Evolutionary conservation across 2,329 filamentous ascomycete genomes (phyloP).

Genomic region (Xylaria sp.): DNA sequence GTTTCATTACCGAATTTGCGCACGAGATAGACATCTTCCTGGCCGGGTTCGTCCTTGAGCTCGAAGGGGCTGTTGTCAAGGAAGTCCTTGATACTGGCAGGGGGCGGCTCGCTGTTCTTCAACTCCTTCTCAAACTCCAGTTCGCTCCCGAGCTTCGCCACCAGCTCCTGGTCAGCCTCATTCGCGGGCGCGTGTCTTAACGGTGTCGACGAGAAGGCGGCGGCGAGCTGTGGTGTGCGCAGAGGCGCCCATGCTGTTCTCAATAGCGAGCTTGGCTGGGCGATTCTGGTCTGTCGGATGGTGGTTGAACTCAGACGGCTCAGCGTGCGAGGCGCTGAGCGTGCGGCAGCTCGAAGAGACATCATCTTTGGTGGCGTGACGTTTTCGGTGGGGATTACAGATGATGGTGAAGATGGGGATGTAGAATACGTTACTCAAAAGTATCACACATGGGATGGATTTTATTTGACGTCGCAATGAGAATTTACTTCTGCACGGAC

Average conservation of each 20-base stretch:
- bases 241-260: conserved; percentile 57
- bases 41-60: conserved; percentile 81
- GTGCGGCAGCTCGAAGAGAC: conserved; percentile 72
- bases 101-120: conserved; percentile 75
- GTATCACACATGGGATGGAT: conserved; percentile 22
- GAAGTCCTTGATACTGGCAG: conserved; percentile 86
- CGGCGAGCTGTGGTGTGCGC: conserved; percentile 53
- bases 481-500: conserved; percentile 38
- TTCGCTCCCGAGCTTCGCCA: conserved; percentile 86
- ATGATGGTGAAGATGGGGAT: neutral
- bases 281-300: conserved; percentile 60
- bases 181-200: conserved; percentile 55
- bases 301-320: conserved; percentile 66
- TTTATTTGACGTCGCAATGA: conserved; percentile 40
- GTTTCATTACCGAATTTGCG: conserved; percentile 88
- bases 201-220: conserved; percentile 62
- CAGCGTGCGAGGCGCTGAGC: conserved; percentile 72
- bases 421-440: neutral
- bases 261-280: conserved; percentile 61
- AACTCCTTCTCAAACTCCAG: conserved; percentile 85
- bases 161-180: conserved; percentile 80
- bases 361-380: conserved; percentile 71
- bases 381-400: neutral
- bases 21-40: conserved; percentile 87
- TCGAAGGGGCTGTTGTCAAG: conserved; percentile 86